Percentiles rank a stretch among this genome's conserved stretches.
These are phyloP conservation scores for Gynochthodes officinalis DNA, from an alignment of 257 asterid genomes.

Conservation along the genomic window DNA sequence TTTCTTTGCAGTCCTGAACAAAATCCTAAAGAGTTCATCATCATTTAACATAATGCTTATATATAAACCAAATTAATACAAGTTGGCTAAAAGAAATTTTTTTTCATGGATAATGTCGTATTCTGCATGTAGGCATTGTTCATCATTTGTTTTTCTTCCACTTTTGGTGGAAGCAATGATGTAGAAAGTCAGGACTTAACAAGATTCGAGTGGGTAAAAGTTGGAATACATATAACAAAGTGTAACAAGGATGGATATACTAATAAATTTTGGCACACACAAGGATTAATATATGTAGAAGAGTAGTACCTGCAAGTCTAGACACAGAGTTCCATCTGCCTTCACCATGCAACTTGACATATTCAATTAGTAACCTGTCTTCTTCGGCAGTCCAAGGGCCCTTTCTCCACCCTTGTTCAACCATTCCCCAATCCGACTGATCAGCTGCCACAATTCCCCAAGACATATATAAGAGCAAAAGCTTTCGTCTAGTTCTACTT, in stretches of 20 bases:
- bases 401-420: slow-evolving; percentile 76
- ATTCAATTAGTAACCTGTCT: slow-evolving; percentile 64
- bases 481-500: neutral
- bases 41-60: too few relatives aligned
- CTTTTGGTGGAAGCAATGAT: slow-evolving; percentile 1
- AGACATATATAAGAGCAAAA: slow-evolving; percentile 35
- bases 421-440: slow-evolving; percentile 49
- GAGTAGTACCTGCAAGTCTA: slow-evolving; percentile 56
- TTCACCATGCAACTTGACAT: slow-evolving; percentile 84
- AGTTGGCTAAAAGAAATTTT: too few relatives aligned
- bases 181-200: neutral
- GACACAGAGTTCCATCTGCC: slow-evolving; percentile 94
- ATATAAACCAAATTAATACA: too few relatives aligned
- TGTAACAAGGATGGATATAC: too few relatives aligned
- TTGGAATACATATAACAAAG: too few relatives aligned
- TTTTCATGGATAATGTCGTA: neutral
- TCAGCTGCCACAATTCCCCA: slow-evolving; percentile 45
- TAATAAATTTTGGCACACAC: too few relatives aligned
- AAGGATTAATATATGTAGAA: too few relatives aligned
- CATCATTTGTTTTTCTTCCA: neutral
- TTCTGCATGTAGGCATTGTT: neutral
- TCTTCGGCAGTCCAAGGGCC: slow-evolving; percentile 97
- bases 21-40: too few relatives aligned
- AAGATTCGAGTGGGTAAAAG: too few relatives aligned
- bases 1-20: slow-evolving; percentile 74